A percentile compares a stretch with the other conserved stretches of the same genome.
phyloP scores from a whole-genome alignment of 768 basidiomycete genomes.

The Boletus sensibilis region DNA sequence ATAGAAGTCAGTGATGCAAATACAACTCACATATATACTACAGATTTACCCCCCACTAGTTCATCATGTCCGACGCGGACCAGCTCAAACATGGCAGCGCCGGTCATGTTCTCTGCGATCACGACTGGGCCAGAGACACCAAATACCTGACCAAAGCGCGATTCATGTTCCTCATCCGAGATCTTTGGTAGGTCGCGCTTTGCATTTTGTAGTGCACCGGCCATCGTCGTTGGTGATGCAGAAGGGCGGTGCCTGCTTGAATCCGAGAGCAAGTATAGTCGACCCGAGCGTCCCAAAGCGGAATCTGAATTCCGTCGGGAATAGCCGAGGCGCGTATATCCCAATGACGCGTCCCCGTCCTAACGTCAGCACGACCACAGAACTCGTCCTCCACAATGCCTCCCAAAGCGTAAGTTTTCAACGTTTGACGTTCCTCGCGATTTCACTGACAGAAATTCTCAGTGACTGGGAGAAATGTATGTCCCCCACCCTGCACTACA shows the following conservation, averaged over 20 bases:
- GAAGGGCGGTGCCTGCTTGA: not conserved
- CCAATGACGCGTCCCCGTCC: constrained; percentile 38
- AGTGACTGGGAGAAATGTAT: constrained; percentile 99
- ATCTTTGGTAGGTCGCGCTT: constrained; percentile 86
- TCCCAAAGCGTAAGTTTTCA: constrained; percentile 84
- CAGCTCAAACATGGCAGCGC: constrained; percentile 96
- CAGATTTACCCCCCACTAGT: constrained; percentile 82
- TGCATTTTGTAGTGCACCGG: constrained; percentile 90
- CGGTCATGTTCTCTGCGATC: constrained; percentile 91
- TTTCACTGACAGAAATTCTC: constrained; percentile 14
- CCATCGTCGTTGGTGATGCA: constrained; percentile 52
- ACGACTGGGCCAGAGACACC: constrained; percentile 99
- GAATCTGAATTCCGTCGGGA: constrained; percentile 27
- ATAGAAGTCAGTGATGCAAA: constrained; percentile 12
- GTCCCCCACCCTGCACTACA: constrained; percentile 23
- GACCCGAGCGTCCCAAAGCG: constrained; percentile 34
- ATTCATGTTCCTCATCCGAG: constrained; percentile 87
- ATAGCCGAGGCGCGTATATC: constrained; percentile 27
- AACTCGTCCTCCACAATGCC: constrained; percentile 60
- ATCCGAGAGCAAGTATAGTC: not conserved
- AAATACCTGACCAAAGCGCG: constrained; percentile 82
- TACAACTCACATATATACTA: not conserved
- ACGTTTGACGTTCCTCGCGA: not conserved
- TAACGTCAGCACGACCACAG: constrained; percentile 20
- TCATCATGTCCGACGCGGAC: constrained; percentile 99